phyloP scores from a whole-genome alignment of 495 filamentous ascomycete species.

The Aspergillus kassunensis region DNA sequence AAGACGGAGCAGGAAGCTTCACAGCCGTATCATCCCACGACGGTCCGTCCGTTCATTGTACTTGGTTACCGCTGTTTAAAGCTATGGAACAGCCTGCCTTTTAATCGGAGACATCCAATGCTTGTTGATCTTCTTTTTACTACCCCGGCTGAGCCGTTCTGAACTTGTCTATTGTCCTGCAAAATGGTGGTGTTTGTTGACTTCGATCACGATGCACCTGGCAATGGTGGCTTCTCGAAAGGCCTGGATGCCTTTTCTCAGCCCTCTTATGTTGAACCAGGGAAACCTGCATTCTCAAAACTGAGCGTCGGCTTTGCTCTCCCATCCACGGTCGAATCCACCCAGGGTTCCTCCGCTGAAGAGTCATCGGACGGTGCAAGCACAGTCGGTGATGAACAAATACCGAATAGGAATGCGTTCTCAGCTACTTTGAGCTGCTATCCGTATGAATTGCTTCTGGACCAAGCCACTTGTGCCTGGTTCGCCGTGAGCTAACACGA shows the following conservation, averaged over 20 bases:
- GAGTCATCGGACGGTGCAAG: slow-evolving; percentile 7
- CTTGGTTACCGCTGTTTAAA: neutral
- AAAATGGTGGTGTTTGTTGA: slow-evolving; percentile 49
- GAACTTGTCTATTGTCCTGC: neutral
- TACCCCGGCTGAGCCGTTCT: slow-evolving; percentile 3
- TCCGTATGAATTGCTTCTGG: slow-evolving; percentile 59
- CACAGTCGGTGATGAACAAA: slow-evolving; percentile 28
- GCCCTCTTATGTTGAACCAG: slow-evolving; percentile 15
- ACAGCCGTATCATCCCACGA: slow-evolving; percentile 30
- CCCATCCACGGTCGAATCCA: slow-evolving; percentile 6
- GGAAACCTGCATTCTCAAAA: slow-evolving; percentile 25
- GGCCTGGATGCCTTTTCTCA: slow-evolving; percentile 14
- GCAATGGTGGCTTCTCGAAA: slow-evolving; percentile 20
- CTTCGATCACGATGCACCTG: slow-evolving; percentile 34
- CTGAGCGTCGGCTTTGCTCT: slow-evolving; percentile 17
- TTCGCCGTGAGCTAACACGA: slow-evolving; percentile 19
- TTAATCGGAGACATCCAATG: slow-evolving; percentile 5
- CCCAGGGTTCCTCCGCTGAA: slow-evolving; percentile 10
- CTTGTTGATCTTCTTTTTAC: neutral
- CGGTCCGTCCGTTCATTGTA: neutral
- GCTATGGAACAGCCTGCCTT: slow-evolving; percentile 7
- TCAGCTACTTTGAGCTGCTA: slow-evolving; percentile 82
- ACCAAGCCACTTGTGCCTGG: slow-evolving; percentile 15
- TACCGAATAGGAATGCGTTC: slow-evolving; percentile 66
- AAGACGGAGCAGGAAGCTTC: slow-evolving; percentile 27